A percentile compares a stretch with the other conserved stretches of the same genome.
These are phyloP conservation scores for Strigomonas culicis DNA, from an alignment of 208 protist genomes.

Conservation along the genomic window DNA sequence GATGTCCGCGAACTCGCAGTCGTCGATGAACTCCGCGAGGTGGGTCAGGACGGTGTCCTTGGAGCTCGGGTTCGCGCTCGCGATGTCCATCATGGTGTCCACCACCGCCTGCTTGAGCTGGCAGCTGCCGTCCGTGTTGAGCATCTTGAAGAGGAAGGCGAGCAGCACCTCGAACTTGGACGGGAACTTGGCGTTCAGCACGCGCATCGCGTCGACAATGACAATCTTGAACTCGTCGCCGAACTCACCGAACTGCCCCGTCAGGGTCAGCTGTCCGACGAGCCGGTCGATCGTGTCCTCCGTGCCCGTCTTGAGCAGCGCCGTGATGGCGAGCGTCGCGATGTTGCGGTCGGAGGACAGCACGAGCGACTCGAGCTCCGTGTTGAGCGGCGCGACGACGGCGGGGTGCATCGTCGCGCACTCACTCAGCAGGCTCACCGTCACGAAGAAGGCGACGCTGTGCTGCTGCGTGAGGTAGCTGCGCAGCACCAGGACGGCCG, in stretches of 20 bases:
- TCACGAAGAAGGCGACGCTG: conserved; percentile 93
- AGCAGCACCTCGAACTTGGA: conserved; percentile 89
- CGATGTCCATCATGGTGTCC: conserved; percentile 94
- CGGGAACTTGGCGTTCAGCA: conserved; percentile 95
- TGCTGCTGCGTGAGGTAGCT: conserved; percentile 91
- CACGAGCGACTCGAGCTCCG: conserved; percentile 96
- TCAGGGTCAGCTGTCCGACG: conserved; percentile 93
- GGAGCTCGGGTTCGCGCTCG: conserved; percentile 83
- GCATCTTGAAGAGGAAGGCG: conserved; percentile 84
- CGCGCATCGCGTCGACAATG: conserved; percentile 95
- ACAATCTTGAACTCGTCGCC: conserved; percentile 97
- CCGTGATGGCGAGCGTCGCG: conserved; percentile 98
- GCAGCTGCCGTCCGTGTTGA: conserved; percentile 88
- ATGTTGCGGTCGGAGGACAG: conserved; percentile 95
- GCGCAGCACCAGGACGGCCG: conserved; percentile 92
- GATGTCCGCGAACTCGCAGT: conserved; percentile 97
- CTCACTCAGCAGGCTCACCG: conserved; percentile 93
- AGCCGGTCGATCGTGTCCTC: conserved; percentile 96
- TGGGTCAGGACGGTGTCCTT: conserved; percentile 92
- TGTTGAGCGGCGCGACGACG: conserved; percentile 91
- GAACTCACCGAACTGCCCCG: conserved; percentile 93
- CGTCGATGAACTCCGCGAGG: conserved; percentile 99
- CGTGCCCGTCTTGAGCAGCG: conserved; percentile 96
- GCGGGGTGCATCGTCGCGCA: conserved; percentile 71
- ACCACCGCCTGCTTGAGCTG: conserved; percentile 96